Evolutionary conservation across 1,284 basidiomycete genomes (phyloP).

Genomic region (Coniferiporia weirii): DNA sequence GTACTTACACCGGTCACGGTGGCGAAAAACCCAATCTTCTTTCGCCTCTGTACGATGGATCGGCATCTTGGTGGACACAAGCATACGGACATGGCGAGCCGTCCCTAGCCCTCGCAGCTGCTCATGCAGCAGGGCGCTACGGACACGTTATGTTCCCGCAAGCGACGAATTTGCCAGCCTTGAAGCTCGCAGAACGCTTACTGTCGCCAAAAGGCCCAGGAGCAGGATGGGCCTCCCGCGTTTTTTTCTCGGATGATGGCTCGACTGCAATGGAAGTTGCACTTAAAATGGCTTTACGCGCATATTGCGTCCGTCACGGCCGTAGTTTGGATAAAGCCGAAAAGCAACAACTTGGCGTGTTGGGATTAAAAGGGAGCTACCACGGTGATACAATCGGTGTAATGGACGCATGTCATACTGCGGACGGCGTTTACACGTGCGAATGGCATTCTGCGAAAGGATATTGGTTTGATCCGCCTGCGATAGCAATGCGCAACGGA

Average conservation of each 20-base stretch:
- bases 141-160: conserved; percentile 97
- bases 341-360: conserved; percentile 67
- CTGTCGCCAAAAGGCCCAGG: conserved; percentile 71
- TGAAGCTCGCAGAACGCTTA: conserved; percentile 67
- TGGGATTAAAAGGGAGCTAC: conserved; percentile 92
- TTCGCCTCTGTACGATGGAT: conserved; percentile 79
- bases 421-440: conserved; percentile 85
- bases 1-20: conserved; percentile 44
- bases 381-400: conserved; percentile 98
- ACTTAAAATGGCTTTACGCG: conserved; percentile 92
- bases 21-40: conserved; percentile 36
- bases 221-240: conserved; percentile 84
- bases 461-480: conserved; percentile 90
- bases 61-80: conserved; percentile 99
- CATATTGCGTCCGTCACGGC: conserved; percentile 49
- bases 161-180: conserved; percentile 81
- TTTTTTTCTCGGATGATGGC: conserved; percentile 93
- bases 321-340: conserved; percentile 30
- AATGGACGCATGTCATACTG: conserved; percentile 87
- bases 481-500: conserved; percentile 64
- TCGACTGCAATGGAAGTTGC: conserved; percentile 96
- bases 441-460: conserved; percentile 96
- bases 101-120: conserved; percentile 79
- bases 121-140: conserved; percentile 86
- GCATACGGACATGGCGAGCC: conserved; percentile 82